Percentiles rank a stretch among this genome's conserved stretches.
phyloP scores from a whole-genome alignment of 176 grass and related monocot genomes.

The Stipa capillata region DNA sequence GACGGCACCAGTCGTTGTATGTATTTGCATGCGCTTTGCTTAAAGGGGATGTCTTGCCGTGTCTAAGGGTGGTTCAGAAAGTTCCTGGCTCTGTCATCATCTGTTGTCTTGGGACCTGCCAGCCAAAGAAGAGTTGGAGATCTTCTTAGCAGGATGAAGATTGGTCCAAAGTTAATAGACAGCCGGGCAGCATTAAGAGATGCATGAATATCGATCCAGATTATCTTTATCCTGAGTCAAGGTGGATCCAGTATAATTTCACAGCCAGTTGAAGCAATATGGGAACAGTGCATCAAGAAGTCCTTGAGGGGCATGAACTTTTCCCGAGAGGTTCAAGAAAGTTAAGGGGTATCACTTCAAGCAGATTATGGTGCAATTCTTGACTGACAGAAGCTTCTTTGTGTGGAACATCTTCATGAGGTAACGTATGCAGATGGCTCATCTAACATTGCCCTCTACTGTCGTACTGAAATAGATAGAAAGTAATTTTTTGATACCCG shows the following conservation, averaged over 20 bases:
- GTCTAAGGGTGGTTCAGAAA: conserved; percentile 45
- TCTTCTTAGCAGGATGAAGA: conserved; percentile 52
- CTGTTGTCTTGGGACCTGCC: conserved; percentile 30
- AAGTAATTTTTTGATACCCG: too few species aligned
- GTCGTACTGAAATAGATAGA: neutral
- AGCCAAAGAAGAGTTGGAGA: conserved; percentile 46
- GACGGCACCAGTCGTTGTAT: conserved; percentile 26
- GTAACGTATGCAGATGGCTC: neutral
- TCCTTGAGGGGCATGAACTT: conserved; percentile 40
- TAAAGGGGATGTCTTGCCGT: conserved; percentile 72
- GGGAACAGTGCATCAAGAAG: conserved; percentile 47
- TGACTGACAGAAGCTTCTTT: neutral
- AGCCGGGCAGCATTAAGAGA: conserved; percentile 37
- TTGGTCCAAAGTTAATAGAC: conserved; percentile 28
- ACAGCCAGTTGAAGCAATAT: conserved; percentile 23
- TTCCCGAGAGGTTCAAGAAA: conserved; percentile 51
- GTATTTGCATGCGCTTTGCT: conserved; percentile 81
- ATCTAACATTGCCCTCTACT: neutral
- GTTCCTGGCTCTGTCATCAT: conserved; percentile 52
- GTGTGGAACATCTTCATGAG: neutral
- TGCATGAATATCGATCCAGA: conserved; percentile 34
- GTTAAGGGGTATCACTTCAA: neutral
- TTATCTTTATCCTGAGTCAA: conserved; percentile 51
- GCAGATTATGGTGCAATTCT: neutral
- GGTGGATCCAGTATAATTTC: conserved; percentile 42